Conservation (phyloP, 2,329 filamentous ascomycete species). For the Ophiostoma triangulosporum region DNA sequence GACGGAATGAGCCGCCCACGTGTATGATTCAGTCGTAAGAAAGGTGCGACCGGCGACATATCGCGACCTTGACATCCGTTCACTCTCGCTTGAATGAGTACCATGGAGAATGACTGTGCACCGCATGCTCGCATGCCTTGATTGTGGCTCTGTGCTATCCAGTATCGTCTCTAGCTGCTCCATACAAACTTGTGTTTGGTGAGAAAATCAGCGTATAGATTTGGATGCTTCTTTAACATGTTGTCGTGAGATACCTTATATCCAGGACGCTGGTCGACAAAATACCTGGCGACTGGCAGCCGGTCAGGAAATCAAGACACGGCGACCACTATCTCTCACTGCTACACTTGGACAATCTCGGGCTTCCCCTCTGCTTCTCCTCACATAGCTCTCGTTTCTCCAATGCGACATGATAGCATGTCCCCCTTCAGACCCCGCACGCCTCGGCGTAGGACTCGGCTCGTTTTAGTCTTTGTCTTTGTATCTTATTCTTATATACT, state of each 20-base stretch:
- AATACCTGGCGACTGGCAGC: not conserved
- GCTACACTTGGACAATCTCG: not conserved
- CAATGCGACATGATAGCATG: no score
- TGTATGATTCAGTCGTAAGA: not conserved
- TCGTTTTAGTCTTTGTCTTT: not conserved
- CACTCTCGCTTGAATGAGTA: no score
- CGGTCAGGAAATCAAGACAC: not conserved
- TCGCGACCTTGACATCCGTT: not conserved
- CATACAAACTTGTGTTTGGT: not conserved
- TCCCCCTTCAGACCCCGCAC: not conserved
- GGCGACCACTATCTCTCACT: not conserved
- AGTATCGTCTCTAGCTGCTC: no score
- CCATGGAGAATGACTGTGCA: not conserved
- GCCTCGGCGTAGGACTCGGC: not conserved
- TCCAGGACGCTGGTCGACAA: not conserved
- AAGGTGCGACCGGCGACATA: not conserved
- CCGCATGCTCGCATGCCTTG: no score
- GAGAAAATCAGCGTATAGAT: not conserved
- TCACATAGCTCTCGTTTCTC: not conserved
- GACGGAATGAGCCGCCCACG: not conserved
- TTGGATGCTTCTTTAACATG: not conserved
- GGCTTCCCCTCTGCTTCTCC: not conserved
- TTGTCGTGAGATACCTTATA: not conserved
- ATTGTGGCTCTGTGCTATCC: no score
- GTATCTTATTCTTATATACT: not conserved